Percentiles rank a stretch among this genome's conserved stretches.
These are phyloP conservation scores for Coriolopsis trogii DNA, from an alignment of 1,284 basidiomycete genomes.

Conservation along the genomic window DNA sequence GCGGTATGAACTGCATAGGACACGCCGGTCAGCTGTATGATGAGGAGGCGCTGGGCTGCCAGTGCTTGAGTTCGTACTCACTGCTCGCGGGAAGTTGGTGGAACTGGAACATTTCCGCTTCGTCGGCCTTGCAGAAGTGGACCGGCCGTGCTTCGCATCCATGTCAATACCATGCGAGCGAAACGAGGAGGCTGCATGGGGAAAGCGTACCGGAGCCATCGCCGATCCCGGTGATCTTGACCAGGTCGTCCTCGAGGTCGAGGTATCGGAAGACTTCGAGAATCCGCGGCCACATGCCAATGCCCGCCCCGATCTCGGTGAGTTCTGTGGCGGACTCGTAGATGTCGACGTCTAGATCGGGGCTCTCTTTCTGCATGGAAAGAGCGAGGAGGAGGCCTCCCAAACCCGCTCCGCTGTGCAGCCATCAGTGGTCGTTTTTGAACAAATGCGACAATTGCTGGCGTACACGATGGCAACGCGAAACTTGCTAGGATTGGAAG, in stretches of 20 bases:
- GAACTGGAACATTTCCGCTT: conserved; percentile 43
- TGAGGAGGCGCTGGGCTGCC: too few species aligned
- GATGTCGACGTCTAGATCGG: conserved; percentile 42
- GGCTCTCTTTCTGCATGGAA: conserved; percentile 36
- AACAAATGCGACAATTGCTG: too few species aligned
- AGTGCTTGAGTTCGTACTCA: too few species aligned
- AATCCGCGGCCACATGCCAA: conserved; percentile 53
- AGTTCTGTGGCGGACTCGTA: conserved; percentile 53
- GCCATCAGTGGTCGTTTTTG: conserved; percentile 32
- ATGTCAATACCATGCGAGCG: conserved; percentile 18
- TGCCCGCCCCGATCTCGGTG: conserved; percentile 55
- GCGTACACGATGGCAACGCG: conserved; percentile 5
- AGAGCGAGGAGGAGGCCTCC: conserved; percentile 40
- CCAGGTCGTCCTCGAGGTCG: conserved; percentile 50
- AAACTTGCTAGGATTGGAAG: background rate
- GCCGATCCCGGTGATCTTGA: conserved; percentile 44
- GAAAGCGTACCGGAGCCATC: conserved; percentile 16
- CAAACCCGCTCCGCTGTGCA: conserved; percentile 42
- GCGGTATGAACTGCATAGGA: conserved; percentile 36
- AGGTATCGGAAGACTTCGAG: conserved; percentile 52
- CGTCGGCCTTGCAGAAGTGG: conserved; percentile 14
- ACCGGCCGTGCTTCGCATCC: background rate
- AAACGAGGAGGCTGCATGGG: background rate
- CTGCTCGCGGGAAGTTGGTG: too few species aligned
- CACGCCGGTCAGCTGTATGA: too few species aligned